Base-by-base conservation (phyloP, 1,284 basidiomycete species). In the Boletellus deceptivus region DNA sequence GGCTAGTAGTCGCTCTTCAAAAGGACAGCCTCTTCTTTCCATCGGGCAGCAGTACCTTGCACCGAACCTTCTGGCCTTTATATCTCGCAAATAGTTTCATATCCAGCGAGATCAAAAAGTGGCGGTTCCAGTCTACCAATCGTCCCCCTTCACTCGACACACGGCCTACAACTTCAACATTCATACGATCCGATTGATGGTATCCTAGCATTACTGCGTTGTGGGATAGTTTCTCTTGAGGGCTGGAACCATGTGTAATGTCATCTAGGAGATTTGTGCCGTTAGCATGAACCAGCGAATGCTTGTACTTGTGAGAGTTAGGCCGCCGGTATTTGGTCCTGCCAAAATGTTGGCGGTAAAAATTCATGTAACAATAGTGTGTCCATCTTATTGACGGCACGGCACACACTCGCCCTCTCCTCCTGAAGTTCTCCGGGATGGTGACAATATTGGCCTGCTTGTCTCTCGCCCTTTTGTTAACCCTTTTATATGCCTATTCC, bases 401-500 rank as follows among this genome's bases (percentile, higher is more conserved):
- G 13, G 29, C 29, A 31, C 29, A 3, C 4, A 24, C 33, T 18
- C n/a, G 5, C 17, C 37, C 43, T 31, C 37, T 40, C 18, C 38
- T n/a, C 20, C 33, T 27, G 24, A 9, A 5, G 17, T 25, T 24
- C 16, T 35, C 31, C 31, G 6, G 29, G 22, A n/a, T 20, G 17
- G 11, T 13, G 7, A 31, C 13, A 14, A 11, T 31, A 6, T 14
- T 31, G 29, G 13, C 4, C 29, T 13, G 13, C 11, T 13, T 31
- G 29, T 11, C 13, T 31, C 29, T 31, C 11, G 29, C 29, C 11
- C 37, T 44, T 27, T 35, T 31, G 4, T 41, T 54, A 3, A 35
- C 67, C 37, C 48, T 61, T 50, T 46, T 80, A n/a, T 86, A 84
- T 62, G 65, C 77, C 20, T 62, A 68, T 36, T 53, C 69, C 45